A percentile compares a stretch with the other conserved stretches of the same genome.
phyloP scores from a whole-genome alignment of 805 yeast genomes.

The Cyberlindnera japonica region DNA sequence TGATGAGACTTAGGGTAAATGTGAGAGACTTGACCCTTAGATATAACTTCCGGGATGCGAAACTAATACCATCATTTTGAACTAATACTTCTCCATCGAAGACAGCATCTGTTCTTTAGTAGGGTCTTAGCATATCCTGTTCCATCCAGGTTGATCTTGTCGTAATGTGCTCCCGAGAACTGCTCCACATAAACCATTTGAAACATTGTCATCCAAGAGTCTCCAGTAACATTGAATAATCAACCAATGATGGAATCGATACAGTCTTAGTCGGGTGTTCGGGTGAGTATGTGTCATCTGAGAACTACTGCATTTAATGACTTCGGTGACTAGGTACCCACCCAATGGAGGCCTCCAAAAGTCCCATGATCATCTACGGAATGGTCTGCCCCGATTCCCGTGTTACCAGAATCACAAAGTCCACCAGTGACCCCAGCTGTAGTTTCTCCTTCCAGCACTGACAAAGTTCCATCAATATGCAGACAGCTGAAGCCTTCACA shows the following conservation, averaged over 20 bases:
- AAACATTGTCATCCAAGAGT: neutral
- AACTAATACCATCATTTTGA: slow-evolving; percentile 3
- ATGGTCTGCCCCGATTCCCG: slow-evolving; percentile 1
- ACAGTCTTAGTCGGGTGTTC: neutral
- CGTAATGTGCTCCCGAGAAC: neutral
- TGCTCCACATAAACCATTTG: neutral
- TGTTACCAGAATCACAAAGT: no score
- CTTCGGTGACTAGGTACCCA: neutral
- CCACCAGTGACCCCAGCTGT: neutral
- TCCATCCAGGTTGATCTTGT: neutral
- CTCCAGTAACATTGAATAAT: neutral
- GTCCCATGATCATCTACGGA: no score
- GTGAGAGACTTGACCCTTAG: slow-evolving; percentile 8
- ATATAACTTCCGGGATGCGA: slow-evolving; percentile 13
- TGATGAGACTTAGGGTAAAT: neutral
- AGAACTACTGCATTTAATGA: neutral
- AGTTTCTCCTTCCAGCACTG: neutral
- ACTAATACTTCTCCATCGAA: neutral
- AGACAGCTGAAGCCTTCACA: neutral
- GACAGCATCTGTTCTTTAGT: neutral
- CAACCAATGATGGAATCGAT: neutral
- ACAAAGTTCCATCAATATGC: neutral
- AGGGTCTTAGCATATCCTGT: slow-evolving; percentile 1
- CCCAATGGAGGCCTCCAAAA: no score
- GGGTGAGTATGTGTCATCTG: slow-evolving; percentile 2